Evolutionary conservation across 441 rosid genomes (phyloP).

Genomic region (Populus hybrid): DNA sequence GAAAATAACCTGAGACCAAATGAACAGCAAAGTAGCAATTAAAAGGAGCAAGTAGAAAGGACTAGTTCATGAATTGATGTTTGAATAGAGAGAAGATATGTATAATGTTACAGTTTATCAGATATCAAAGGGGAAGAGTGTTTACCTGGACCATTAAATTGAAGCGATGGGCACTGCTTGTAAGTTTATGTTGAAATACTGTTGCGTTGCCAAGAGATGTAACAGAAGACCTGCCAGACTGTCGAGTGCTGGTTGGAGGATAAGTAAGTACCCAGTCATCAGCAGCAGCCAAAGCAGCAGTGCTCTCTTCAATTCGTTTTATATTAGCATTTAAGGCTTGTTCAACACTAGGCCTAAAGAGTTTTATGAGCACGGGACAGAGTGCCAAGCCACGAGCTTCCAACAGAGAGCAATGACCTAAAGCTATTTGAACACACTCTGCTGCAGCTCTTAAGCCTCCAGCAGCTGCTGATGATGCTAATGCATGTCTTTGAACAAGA

Average conservation of each 20-base stretch:
- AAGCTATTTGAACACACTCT: constrained; percentile 98
- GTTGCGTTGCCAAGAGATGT: constrained; percentile 41
- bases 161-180: constrained; percentile 96
- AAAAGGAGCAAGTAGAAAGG: constrained; percentile 3
- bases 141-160: constrained; percentile 98
- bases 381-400: constrained; percentile 95
- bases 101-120: not conserved
- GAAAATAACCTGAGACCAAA: constrained; percentile 1
- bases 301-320: constrained; percentile 95
- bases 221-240: constrained; percentile 56
- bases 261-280: constrained; percentile 95
- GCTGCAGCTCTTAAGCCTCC: constrained; percentile 99
- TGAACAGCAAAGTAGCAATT: not conserved
- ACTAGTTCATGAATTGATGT: not conserved
- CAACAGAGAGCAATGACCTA: constrained; percentile 96
- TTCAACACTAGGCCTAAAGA: constrained; percentile 94
- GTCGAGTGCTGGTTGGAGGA: constrained; percentile 63
- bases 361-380: constrained; percentile 83
- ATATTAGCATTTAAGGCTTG: constrained; percentile 95
- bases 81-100: not conserved
- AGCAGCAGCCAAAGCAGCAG: constrained; percentile 98
- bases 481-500: constrained; percentile 95
- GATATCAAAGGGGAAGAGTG: constrained; percentile 6
- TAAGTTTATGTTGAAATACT: constrained; percentile 82
- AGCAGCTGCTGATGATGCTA: constrained; percentile 97